phyloP scores from a whole-genome alignment of 192 early-diverging fungal genomes.

The Pilaira anomala region DNA sequence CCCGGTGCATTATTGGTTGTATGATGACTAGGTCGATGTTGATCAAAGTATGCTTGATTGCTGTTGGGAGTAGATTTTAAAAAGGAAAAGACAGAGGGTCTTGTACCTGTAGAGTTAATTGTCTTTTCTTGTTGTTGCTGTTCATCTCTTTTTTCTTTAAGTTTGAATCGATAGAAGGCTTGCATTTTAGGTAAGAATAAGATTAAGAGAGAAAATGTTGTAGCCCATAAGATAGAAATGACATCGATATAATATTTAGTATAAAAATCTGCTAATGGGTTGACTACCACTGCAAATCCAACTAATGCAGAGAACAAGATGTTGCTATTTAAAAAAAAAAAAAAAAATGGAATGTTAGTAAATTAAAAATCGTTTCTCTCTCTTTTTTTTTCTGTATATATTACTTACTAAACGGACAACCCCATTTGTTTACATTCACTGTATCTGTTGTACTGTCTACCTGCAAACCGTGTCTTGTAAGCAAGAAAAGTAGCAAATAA shows the following conservation, averaged over 20 bases:
- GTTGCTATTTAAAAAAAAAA: conserved; percentile 35
- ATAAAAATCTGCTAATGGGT: conserved; percentile 39
- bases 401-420: conserved; percentile 52
- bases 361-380: neutral
- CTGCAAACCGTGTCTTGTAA: conserved; percentile 49
- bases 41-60: too few species aligned
- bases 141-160: neutral
- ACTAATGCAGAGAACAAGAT: conserved; percentile 44
- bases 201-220: conserved; percentile 46
- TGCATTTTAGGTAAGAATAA: conserved; percentile 46
- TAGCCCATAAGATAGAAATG: conserved; percentile 43
- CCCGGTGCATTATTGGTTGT: neutral
- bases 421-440: conserved; percentile 53
- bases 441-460: conserved; percentile 39
- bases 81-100: conserved; percentile 1
- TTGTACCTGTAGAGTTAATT: conserved; percentile 1
- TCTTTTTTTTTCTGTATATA: neutral
- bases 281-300: conserved; percentile 40
- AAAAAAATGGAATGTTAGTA: neutral
- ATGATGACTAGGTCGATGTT: neutral
- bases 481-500: conserved; percentile 45
- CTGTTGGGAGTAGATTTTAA: neutral
- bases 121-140: neutral
- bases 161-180: conserved; percentile 34
- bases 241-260: conserved; percentile 44